These are phyloP conservation scores for Chaetomiaceae sp. DNA, from an alignment of 2,329 filamentous ascomycete species.

Conservation along the genomic window DNA sequence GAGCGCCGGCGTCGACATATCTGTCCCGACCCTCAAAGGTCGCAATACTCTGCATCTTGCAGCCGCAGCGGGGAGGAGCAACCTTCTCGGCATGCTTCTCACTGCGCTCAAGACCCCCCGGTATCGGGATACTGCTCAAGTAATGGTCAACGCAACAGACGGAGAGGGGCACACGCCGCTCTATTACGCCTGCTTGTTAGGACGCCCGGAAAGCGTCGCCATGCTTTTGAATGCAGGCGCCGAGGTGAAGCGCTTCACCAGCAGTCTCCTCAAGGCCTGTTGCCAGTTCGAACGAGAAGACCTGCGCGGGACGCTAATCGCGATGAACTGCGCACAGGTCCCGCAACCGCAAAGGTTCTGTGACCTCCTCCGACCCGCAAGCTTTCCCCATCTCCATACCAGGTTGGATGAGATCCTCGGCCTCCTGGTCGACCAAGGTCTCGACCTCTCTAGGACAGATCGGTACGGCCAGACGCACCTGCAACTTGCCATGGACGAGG, in stretches of 20 bases:
- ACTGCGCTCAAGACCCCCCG: not conserved
- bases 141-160: not conserved
- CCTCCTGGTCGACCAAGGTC: conserved; percentile 7
- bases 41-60: conserved; percentile 40
- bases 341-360: not conserved
- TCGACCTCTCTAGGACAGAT: not conserved
- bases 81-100: conserved; percentile 33
- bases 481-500: not conserved
- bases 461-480: not conserved
- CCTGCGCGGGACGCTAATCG: not conserved
- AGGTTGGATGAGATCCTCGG: conserved; percentile 10
- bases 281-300: not conserved
- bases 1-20: conserved; percentile 33
- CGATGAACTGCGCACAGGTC: too few species aligned
- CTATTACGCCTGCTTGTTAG: conserved; percentile 27
- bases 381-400: not conserved
- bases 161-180: conserved; percentile 20
- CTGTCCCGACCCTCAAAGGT: conserved; percentile 30
- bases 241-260: not conserved
- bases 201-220: conserved; percentile 27
- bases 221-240: conserved; percentile 30
- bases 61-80: conserved; percentile 31
- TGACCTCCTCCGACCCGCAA: not conserved
- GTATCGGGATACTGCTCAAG: not conserved
- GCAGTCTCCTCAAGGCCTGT: conserved; percentile 21